Evolutionary conservation across 495 filamentous ascomycete species (phyloP).

Genomic region (Aspergillus affinis): DNA sequence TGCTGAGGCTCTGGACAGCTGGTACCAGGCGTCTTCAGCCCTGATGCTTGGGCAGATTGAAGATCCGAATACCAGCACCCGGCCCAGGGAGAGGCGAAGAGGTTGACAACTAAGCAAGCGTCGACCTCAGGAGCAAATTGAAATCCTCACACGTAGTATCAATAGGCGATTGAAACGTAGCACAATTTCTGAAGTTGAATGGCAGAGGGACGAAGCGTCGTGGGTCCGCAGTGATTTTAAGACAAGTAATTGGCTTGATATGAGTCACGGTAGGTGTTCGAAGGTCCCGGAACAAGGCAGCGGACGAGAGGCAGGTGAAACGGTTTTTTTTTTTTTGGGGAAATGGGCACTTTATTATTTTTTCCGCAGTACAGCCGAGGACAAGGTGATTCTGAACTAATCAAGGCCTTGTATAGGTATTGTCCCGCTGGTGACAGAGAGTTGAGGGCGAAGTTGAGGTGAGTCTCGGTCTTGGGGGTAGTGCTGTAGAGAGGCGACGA

Average conservation of each 20-base stretch:
- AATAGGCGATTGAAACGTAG: slow-evolving; percentile 20
- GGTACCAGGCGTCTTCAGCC: slow-evolving; percentile 39
- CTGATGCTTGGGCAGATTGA: slow-evolving; percentile 33
- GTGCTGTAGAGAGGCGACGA: slow-evolving; percentile 5
- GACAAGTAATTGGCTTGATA: slow-evolving; percentile 17
- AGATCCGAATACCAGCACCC: slow-evolving; percentile 48
- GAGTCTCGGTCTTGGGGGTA: not conserved
- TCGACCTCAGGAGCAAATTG: slow-evolving; percentile 16
- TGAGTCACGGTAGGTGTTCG: slow-evolving; percentile 31
- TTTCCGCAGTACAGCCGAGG: slow-evolving; percentile 13
- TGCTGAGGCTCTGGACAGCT: slow-evolving; percentile 33
- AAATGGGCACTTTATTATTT: slow-evolving; percentile 1
- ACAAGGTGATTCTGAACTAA: slow-evolving; percentile 10
- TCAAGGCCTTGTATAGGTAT: slow-evolving; percentile 14
- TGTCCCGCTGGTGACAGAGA: slow-evolving; percentile 5
- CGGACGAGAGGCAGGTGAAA: slow-evolving; percentile 13
- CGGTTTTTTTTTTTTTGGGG: slow-evolving; percentile 6
- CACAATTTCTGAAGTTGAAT: slow-evolving; percentile 12
- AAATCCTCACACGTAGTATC: slow-evolving; percentile 18
- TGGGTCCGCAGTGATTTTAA: slow-evolving; percentile 22
- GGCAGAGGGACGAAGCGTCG: slow-evolving; percentile 13
- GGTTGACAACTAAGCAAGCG: slow-evolving; percentile 21
- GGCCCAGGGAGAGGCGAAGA: slow-evolving; percentile 29
- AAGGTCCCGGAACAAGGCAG: slow-evolving; percentile 22
- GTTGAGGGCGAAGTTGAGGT: not conserved